These are phyloP conservation scores for Penicillium lividum DNA, from an alignment of 495 filamentous ascomycete species.

Conservation along the genomic window DNA sequence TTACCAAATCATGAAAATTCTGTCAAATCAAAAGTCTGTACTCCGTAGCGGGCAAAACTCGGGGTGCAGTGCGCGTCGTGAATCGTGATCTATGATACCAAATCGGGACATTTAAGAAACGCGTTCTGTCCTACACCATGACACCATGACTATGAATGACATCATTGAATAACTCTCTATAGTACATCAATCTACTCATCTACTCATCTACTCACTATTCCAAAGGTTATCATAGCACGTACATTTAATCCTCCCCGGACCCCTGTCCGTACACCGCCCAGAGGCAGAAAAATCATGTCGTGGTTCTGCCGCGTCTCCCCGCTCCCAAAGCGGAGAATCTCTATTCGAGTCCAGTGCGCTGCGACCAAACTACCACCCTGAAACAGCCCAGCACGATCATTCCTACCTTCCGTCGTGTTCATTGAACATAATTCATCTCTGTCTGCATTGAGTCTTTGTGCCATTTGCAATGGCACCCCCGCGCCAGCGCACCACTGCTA, in stretches of 20 bases:
- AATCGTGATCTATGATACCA: neutral
- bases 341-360: constrained; percentile 12
- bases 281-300: constrained; percentile 12
- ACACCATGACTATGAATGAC: neutral
- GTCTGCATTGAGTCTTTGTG: constrained; percentile 1
- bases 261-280: constrained; percentile 15
- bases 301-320: constrained; percentile 42
- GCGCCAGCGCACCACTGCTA: constrained; percentile 44
- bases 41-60: neutral
- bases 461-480: constrained; percentile 44
- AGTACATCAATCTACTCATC: neutral
- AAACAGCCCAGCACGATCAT: constrained; percentile 3
- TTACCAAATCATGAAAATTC: neutral
- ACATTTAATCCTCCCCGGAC: constrained; percentile 6
- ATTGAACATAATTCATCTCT: constrained; percentile 2
- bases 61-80: neutral
- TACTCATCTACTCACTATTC: neutral
- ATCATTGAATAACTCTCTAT: neutral
- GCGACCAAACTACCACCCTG: constrained; percentile 8
- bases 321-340: constrained; percentile 35
- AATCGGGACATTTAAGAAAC: neutral
- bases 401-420: neutral
- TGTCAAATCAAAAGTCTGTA: too few species aligned
- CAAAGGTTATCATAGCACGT: neutral
- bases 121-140: neutral